Base-by-base conservation (phyloP, 169 alveolate genomes). In the Cryptosporidium felis region DNA sequence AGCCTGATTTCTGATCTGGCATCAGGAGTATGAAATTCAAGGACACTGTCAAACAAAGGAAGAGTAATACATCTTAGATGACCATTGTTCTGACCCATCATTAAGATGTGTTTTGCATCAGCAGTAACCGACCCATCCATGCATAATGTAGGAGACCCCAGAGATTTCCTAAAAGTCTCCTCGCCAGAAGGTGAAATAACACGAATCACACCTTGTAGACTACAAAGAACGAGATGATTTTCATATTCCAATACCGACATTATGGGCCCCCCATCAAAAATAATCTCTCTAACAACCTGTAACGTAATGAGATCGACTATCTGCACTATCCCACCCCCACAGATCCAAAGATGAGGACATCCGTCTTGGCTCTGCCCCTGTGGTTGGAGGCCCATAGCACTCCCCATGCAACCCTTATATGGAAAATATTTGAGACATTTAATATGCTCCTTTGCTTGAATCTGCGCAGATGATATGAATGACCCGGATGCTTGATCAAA, bases 51-150 rank as follows among this genome's bases (percentile, higher is more conserved):
- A 74, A 74, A 74, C 26, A 74, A 36, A 30, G 85, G 85, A 18
- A 74, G 58, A 28, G 85, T 74, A 23, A 74, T 74, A 74, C 85
- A 74, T 16, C 60, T 74, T 21, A 74, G 45, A 53, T 74, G 85
- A 23, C 85, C 85, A 53, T 56, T 74, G 21, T 74, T 49, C 38
- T 74, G 85, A 36, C 85, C 85, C 85, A 74, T 74, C 67, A 74
- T 74, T 74, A 74, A 38, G 28, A 74, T 53, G 41, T 74, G 85
- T 28, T 56, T 74, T 38, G 67, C 85, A 23, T 49, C 85, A 23
- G 66, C 85, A 28, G 67, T 74, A 74, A 41, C 28, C 8, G 85
- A 40, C 32, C 85, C 85, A 74, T 74, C 85, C 85, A 74, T 74
- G 42, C 85, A 74, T 18, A 74, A 53, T 23, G 67, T 53, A n/a